These are phyloP conservation scores for Penicillium taxi DNA, from an alignment of 495 filamentous ascomycete species.

Conservation along the genomic window DNA sequence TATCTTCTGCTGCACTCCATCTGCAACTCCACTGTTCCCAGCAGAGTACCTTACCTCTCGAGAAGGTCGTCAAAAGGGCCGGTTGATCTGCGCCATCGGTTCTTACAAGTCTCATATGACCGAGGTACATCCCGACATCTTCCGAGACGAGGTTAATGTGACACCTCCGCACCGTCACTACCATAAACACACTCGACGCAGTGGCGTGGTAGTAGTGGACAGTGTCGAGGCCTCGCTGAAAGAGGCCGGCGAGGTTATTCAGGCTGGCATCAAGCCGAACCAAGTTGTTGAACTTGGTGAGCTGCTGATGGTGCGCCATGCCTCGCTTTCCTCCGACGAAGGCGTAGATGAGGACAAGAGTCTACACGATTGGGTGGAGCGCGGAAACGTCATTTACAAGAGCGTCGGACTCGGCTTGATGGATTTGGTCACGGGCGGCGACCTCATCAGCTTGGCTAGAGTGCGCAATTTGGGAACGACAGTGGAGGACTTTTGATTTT, in stretches of 20 bases:
- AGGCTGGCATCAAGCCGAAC: slow-evolving; percentile 59
- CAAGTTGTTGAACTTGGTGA: slow-evolving; percentile 85
- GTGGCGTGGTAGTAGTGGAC: slow-evolving; percentile 78
- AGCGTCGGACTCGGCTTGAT: slow-evolving; percentile 41
- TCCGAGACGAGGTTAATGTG: slow-evolving; percentile 58
- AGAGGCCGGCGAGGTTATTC: slow-evolving; percentile 84
- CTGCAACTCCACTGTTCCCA: slow-evolving; percentile 53
- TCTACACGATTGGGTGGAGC: slow-evolving; percentile 61
- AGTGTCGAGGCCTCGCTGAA: slow-evolving; percentile 68
- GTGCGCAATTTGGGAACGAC: slow-evolving; percentile 64
- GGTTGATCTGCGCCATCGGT: slow-evolving; percentile 75
- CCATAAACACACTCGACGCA: slow-evolving; percentile 62
- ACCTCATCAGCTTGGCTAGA: slow-evolving; percentile 66
- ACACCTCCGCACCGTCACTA: slow-evolving; percentile 47
- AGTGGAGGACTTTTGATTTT: slow-evolving; percentile 47
- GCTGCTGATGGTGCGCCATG: slow-evolving; percentile 62
- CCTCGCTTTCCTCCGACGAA: slow-evolving; percentile 29
- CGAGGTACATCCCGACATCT: slow-evolving; percentile 70
- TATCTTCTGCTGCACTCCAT: slow-evolving; percentile 76
- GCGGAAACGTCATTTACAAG: slow-evolving; percentile 64
- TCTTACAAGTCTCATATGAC: slow-evolving; percentile 79
- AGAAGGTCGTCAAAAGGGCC: slow-evolving; percentile 64
- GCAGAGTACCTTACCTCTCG: slow-evolving; percentile 53
- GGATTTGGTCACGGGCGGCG: slow-evolving; percentile 58
- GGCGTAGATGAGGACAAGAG: slow-evolving; percentile 43